phyloP scores from a whole-genome alignment of 805 yeast genomes.

The Wickerhamiella azyma region DNA sequence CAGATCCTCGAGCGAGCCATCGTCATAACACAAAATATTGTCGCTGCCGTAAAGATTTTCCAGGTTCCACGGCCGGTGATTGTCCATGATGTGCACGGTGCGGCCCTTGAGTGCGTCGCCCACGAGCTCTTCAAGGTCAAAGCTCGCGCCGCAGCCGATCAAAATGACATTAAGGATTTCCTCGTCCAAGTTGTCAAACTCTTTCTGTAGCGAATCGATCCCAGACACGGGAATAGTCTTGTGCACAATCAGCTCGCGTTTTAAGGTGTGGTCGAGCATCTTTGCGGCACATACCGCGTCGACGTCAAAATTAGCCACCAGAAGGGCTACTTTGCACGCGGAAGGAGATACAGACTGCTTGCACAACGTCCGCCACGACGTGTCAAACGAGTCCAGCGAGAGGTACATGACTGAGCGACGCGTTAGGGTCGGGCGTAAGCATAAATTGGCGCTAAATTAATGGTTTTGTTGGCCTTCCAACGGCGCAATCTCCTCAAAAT shows the following conservation, averaged over 20 bases:
- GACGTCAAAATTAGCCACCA: constrained; percentile 79
- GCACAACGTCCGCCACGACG: constrained; percentile 53
- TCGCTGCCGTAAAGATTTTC: constrained; percentile 82
- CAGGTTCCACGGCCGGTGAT: constrained; percentile 92
- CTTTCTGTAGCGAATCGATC: constrained; percentile 54
- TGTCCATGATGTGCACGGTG: constrained; percentile 71
- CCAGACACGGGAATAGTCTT: constrained; percentile 91
- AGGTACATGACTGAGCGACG: constrained; percentile 46
- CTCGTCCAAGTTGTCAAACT: constrained; percentile 50
- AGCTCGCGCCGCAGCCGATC: constrained; percentile 87
- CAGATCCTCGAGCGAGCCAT: constrained; percentile 58
- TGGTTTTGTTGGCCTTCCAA: background rate
- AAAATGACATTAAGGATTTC: constrained; percentile 66
- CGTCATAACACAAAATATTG: constrained; percentile 68
- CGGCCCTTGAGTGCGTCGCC: constrained; percentile 26
- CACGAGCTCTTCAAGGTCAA: constrained; percentile 57
- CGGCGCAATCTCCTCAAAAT: background rate
- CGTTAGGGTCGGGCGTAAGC: background rate
- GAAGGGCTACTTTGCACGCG: constrained; percentile 76
- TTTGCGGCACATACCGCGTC: constrained; percentile 87
- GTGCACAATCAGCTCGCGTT: constrained; percentile 71
- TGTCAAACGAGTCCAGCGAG: constrained; percentile 51
- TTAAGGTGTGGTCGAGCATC: constrained; percentile 54
- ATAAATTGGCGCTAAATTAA: too few species aligned
- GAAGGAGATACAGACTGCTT: constrained; percentile 74